Evolutionary conservation across 202 grass and related monocot genomes (phyloP).

Genomic region (Eragrostis tef): DNA sequence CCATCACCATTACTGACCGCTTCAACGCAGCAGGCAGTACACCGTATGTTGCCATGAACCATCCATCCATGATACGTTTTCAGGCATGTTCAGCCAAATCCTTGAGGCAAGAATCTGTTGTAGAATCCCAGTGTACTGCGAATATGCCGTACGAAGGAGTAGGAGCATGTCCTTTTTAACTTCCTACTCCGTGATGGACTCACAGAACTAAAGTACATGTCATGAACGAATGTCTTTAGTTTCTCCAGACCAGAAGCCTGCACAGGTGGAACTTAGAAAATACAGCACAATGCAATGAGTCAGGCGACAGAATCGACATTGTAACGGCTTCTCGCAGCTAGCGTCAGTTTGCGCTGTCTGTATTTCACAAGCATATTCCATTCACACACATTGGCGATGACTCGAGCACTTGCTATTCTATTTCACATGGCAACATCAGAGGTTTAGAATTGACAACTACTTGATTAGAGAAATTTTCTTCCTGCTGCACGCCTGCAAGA

Average conservation of each 20-base stretch:
- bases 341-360: neutral
- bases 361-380: neutral
- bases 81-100: neutral
- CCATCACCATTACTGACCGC: neutral
- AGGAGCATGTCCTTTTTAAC: too few relatives aligned
- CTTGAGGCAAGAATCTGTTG: too few relatives aligned
- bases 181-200: too few relatives aligned
- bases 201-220: neutral
- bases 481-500: neutral
- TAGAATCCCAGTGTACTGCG: too few relatives aligned
- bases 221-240: neutral
- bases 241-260: neutral
- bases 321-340: neutral
- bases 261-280: neutral
- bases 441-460: too few relatives aligned
- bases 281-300: neutral
- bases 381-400: neutral
- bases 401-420: neutral
- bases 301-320: neutral
- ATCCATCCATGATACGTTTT: slow-evolving; percentile 14
- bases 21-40: neutral
- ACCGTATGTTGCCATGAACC: neutral
- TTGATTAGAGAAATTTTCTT: neutral
- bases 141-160: too few relatives aligned
- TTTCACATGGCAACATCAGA: neutral